Evolutionary conservation across 2,329 filamentous ascomycete species (phyloP).

Genomic region (Fusarium mangiferae): DNA sequence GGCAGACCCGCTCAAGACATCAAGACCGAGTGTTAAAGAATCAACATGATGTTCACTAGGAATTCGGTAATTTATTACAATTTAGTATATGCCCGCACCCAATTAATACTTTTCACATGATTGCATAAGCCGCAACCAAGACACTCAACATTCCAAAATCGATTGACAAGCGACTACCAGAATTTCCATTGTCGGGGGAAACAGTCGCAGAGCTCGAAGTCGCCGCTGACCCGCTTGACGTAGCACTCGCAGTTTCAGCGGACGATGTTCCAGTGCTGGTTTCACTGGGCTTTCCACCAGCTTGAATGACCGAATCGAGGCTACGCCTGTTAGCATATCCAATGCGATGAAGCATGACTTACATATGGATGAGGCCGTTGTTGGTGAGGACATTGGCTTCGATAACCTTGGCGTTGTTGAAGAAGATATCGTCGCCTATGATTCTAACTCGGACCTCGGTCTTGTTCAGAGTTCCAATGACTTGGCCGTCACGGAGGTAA

Average conservation of each 20-base stretch:
- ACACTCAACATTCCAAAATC: background rate
- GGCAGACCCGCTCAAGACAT: rapidly evolving
- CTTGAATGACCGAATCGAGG: conserved; percentile 2
- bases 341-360: rapidly evolving
- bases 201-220: conserved; percentile 8
- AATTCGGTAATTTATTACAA: background rate
- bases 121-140: background rate
- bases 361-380: conserved; percentile 39
- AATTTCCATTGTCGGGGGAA: background rate
- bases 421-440: conserved; percentile 29
- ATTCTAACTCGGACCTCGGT: conserved; percentile 23
- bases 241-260: background rate
- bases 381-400: conserved; percentile 36
- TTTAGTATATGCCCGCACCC: rapidly evolving
- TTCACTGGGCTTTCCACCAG: background rate
- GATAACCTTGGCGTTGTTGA: conserved; percentile 40
- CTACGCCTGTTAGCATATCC: background rate
- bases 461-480: conserved; percentile 29
- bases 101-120: background rate
- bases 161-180: background rate
- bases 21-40: background rate
- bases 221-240: background rate
- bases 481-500: conserved; percentile 26
- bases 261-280: background rate
- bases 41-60: rapidly evolving